phyloP scores from a whole-genome alignment of 257 asterid genomes.

The Jaltomata sinuosa region DNA sequence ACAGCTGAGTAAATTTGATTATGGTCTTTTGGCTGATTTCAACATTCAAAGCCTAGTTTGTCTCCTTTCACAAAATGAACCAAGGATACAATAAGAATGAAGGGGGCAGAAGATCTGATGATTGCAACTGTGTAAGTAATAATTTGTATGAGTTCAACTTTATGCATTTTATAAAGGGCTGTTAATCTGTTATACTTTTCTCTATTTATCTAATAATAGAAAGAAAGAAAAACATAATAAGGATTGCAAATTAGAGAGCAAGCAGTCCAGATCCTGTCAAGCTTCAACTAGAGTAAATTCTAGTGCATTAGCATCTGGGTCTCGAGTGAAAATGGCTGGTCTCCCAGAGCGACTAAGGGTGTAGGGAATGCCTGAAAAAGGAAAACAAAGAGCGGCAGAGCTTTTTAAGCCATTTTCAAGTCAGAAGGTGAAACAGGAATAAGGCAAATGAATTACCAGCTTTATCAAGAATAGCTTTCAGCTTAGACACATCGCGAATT shows the following conservation, averaged over 20 bases:
- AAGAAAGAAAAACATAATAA: not conserved
- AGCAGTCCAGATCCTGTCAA: not conserved
- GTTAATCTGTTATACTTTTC: no score
- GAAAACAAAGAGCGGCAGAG: not conserved
- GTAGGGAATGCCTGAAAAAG: constrained; percentile 59
- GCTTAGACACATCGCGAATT: constrained; percentile 70
- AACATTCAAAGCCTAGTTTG: no score
- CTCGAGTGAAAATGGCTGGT: constrained; percentile 85
- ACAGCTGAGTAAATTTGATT: no score
- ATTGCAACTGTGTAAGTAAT: no score
- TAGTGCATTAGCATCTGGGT: constrained; percentile 90
- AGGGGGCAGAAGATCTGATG: no score
- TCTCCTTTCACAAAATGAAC: no score
- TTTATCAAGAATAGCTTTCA: constrained; percentile 66
- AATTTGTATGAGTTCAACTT: no score
- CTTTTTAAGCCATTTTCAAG: not conserved
- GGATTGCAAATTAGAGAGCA: not conserved
- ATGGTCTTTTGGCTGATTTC: no score
- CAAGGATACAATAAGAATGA: no score
- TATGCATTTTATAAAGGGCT: no score
- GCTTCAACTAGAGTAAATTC: constrained; percentile 70
- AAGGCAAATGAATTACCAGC: constrained; percentile 35
- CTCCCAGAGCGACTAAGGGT: constrained; percentile 92
- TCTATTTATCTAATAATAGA: no score
- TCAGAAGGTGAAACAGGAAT: not conserved